Base-by-base conservation (phyloP, 139 green algal genomes). In the Edaphochlamys debaryana region DNA sequence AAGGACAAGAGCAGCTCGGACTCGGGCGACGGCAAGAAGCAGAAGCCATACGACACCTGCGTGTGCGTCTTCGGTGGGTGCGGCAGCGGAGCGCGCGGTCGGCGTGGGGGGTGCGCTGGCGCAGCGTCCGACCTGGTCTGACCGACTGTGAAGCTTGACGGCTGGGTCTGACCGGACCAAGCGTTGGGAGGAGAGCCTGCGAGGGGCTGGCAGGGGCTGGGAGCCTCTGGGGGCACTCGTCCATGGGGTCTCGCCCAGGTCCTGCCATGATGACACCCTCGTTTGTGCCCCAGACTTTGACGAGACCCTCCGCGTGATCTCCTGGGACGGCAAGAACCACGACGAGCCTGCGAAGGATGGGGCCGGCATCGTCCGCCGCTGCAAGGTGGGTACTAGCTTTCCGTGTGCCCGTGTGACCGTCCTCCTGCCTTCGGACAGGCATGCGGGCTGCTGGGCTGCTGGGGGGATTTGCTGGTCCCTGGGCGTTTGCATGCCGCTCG, bases 41-140 rank as follows among this genome's bases (percentile, higher is more conserved):
- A 25, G 34, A 73, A 82, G 63, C 76, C 76, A 0, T 82, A 73
- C 41, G 76, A 82, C 42, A 82, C 76, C 1, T 82, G 76, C 63
- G 76, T 82, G 0, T 82, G 76, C 42, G 76, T 82, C 0, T 82
- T 82, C 29, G 76, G 76, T 82, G 41, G 29, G 76, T 5, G 32
- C 11, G 0, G 63, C 13, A 29, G 4, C 0, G 27, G 29, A 7
- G 32, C n/a, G n/a, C n/a, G n/a, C n/a, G 4, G 2, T 41, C 17
- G 63, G 34, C 19, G 4, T 69, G 22, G 5, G 32, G n/a, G 3
- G n/a, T 36, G 2, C 25, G 4, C 25, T 34, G 15, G 30, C 30
- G 20, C 11, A 63, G 54, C 54, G 17, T 63, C 22, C 23, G 11
- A 9, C 54, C 23, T 22, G 54, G 13, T 19, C 30, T 29, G 54